Evolutionary conservation across 805 yeast species (phyloP), one percentile per base, ranked within the genome.

Genomic region (Pichia nanzhaoensis): DNA sequence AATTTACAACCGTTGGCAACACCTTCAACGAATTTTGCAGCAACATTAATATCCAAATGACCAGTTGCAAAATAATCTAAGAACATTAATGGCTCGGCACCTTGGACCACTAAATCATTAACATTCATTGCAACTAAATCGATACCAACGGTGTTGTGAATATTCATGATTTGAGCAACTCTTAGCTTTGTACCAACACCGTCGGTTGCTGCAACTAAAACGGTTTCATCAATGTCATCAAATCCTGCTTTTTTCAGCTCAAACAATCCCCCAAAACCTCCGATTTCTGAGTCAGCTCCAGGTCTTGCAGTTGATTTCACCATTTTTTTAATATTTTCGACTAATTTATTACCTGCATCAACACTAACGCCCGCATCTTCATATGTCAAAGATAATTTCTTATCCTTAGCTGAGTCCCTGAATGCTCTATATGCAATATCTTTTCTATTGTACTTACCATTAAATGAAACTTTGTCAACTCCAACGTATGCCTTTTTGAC

Each of bases 61-160:
- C 96, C 96, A 47, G 95, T 85, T 16, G 99, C 99, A 66, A 84
- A 93, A 70, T 93, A 93, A 68, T 93, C 99, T 54, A 93, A 74
- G 71, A 93, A 93, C 62, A 93, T 75, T 56, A 93, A 74, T 41
- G 99, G 97, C 67, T 93, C 99, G 30, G 99, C 99, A 61, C 99
- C 99, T 72, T 95, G 99, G 18, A 93, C 99, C 45, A 93, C 88
- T 58, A 93, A 75, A 67, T 93, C 99, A 61, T 93, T 93, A 35
- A 93, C 99, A 62, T 90, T 95, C 99, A 93, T 93, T 49, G 98
- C 99, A 42, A 93, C 99, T 52, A 93, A 76, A 67, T 93, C 99
- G 55, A 93, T 88, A 62, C 99, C 99, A 37, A 93, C 99, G n/a
- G 99, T 91, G 63, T 88, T 80, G 62, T 95, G 98, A 47, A 84